phyloP scores from a whole-genome alignment of 805 yeast species.

The Candida oleophila region DNA sequence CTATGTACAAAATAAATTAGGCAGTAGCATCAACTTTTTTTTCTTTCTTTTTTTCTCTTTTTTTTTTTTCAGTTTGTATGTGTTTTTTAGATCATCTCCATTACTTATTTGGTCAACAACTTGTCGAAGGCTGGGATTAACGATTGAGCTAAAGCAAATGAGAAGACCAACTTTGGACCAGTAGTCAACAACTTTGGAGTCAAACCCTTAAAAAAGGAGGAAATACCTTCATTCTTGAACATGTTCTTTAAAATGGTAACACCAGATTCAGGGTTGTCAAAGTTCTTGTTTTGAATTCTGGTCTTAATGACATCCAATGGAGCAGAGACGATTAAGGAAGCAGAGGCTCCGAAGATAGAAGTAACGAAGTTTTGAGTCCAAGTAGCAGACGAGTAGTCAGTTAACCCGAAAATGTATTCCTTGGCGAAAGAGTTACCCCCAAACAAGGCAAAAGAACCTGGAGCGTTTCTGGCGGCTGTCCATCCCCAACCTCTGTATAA shows the following conservation, averaged over 20 bases:
- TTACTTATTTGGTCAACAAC: conserved; percentile 34
- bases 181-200: conserved; percentile 96
- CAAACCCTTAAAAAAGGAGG: conserved; percentile 93
- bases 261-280: conserved; percentile 94
- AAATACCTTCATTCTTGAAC: conserved; percentile 84
- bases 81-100: background rate
- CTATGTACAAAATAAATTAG: background rate
- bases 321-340: conserved; percentile 94
- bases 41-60: background rate
- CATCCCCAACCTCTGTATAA: conserved; percentile 99
- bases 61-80: conserved; percentile 5
- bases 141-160: conserved; percentile 97
- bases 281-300: conserved; percentile 94
- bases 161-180: conserved; percentile 96
- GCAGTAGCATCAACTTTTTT: background rate
- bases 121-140: conserved; percentile 95
- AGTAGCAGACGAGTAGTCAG: conserved; percentile 87
- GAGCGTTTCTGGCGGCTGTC: conserved; percentile 99
- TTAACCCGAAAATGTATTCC: conserved; percentile 85
- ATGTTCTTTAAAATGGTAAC: conserved; percentile 90
- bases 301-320: conserved; percentile 98
- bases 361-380: conserved; percentile 95
- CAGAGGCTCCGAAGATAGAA: conserved; percentile 94
- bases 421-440: conserved; percentile 99
- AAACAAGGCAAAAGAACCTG: conserved; percentile 95